Evolutionary conservation across 208 protist genomes (phyloP).

Genomic region (Leishmania guyanensis): DNA sequence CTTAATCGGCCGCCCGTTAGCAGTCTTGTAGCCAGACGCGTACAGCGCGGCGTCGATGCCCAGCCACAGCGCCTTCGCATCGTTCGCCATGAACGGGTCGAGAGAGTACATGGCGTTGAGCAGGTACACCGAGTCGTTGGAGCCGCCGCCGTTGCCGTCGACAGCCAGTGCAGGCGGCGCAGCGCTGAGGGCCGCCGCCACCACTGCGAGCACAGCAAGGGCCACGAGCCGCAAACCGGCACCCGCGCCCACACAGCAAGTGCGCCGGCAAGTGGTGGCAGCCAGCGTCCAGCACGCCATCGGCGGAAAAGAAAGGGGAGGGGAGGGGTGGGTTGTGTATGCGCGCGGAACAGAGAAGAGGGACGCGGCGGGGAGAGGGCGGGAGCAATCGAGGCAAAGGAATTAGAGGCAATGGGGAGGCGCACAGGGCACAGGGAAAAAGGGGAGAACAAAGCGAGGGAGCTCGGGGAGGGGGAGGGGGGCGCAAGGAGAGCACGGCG

Average conservation of each 20-base stretch:
- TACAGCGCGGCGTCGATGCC: slow-evolving; percentile 33
- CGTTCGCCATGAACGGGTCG: neutral
- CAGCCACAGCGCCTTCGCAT: slow-evolving; percentile 22
- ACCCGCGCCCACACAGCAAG: neutral
- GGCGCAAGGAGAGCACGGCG: neutral
- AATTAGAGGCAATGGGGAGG: too few species aligned
- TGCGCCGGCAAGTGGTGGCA: neutral
- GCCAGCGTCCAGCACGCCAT: neutral
- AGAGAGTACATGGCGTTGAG: slow-evolving; percentile 24
- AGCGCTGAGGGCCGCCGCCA: neutral
- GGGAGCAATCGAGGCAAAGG: neutral
- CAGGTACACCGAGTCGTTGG: slow-evolving; percentile 14
- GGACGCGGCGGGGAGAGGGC: neutral
- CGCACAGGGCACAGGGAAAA: neutral
- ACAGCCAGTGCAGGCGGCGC: neutral
- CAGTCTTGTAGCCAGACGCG: slow-evolving; percentile 8
- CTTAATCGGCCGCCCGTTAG: slow-evolving; percentile 16
- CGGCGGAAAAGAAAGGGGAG: neutral
- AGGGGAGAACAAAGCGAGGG: neutral
- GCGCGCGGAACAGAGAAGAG: neutral
- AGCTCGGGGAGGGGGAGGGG: neutral
- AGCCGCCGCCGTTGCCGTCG: neutral
- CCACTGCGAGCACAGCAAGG: neutral
- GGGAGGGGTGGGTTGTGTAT: neutral
- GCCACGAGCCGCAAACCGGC: neutral